These are phyloP conservation scores for Sarocladium brachiariae DNA, from an alignment of 2,329 filamentous ascomycete species.

Conservation along the genomic window DNA sequence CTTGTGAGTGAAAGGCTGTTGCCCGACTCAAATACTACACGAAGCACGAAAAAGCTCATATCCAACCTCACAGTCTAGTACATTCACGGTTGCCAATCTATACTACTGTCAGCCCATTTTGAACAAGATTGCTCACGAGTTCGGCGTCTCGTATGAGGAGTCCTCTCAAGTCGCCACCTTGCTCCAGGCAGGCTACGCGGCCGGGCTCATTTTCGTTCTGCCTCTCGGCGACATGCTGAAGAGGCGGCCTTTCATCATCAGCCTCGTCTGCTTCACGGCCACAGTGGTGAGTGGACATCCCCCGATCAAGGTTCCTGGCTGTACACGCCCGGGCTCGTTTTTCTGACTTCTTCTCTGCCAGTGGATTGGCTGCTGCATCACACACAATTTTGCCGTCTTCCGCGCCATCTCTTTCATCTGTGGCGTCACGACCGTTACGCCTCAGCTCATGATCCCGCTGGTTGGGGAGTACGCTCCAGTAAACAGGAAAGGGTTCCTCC, in stretches of 20 bases:
- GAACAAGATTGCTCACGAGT: constrained; percentile 66
- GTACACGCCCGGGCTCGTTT: neutral
- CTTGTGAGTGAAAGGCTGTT: constrained; percentile 43
- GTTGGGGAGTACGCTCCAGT: constrained; percentile 72
- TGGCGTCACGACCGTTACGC: constrained; percentile 74
- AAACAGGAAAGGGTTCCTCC: constrained; percentile 57
- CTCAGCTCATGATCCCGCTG: constrained; percentile 71
- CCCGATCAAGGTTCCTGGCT: no score
- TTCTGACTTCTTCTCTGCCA: constrained; percentile 17
- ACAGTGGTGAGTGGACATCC: constrained; percentile 46
- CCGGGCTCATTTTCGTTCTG: constrained; percentile 66
- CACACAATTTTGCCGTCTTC: constrained; percentile 57
- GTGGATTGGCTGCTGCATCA: constrained; percentile 68
- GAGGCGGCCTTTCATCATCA: constrained; percentile 62
- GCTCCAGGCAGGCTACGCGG: constrained; percentile 73
- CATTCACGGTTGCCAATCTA: constrained; percentile 71
- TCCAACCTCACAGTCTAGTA: constrained; percentile 46
- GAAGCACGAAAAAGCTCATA: no score
- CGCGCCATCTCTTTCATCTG: constrained; percentile 64
- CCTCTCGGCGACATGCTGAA: constrained; percentile 66
- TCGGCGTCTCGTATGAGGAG: constrained; percentile 61
- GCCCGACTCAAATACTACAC: no score
- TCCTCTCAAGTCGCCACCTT: constrained; percentile 64
- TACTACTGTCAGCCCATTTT: constrained; percentile 79
- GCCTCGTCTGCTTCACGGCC: constrained; percentile 60